These are phyloP conservation scores for Pichia eremophila DNA, from an alignment of 805 yeast species.

Conservation along the genomic window DNA sequence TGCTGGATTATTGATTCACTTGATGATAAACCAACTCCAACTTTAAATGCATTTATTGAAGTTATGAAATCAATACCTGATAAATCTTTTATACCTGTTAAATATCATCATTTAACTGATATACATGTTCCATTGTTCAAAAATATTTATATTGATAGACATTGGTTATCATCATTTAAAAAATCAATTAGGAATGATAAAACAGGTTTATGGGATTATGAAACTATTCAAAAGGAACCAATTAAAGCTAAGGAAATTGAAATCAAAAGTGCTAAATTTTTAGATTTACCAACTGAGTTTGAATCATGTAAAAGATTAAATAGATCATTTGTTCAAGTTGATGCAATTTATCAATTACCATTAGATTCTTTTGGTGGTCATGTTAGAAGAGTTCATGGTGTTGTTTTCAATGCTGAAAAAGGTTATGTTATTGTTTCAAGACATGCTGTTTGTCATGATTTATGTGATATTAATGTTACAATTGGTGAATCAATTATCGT, in stretches of 20 bases:
- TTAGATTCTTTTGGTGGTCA: conserved; percentile 67
- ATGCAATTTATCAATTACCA: conserved; percentile 54
- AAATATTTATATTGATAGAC: conserved; percentile 71
- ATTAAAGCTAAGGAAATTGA: conserved; percentile 40
- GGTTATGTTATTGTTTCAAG: conserved; percentile 80
- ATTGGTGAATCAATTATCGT: conserved; percentile 80
- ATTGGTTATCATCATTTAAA: conserved; percentile 69
- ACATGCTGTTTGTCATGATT: conserved; percentile 71
- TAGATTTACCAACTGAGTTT: conserved; percentile 56
- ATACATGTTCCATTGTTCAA: conserved; percentile 63
- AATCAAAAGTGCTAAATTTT: conserved; percentile 60
- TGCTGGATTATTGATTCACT: conserved; percentile 80
- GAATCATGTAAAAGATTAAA: conserved; percentile 46
- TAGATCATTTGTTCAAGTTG: conserved; percentile 64
- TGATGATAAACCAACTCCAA: conserved; percentile 66
- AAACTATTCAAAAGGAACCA: conserved; percentile 48
- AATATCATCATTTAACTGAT: conserved; percentile 72
- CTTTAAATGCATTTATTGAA: conserved; percentile 64
- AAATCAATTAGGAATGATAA: conserved; percentile 52
- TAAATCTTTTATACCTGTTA: conserved; percentile 55
- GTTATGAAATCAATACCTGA: conserved; percentile 77
- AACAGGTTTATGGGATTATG: conserved; percentile 50
- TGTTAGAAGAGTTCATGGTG: conserved; percentile 59
- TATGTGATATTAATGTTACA: conserved; percentile 64
- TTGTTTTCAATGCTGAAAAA: conserved; percentile 68